These are phyloP conservation scores for Nemania sp. DNA, from an alignment of 2,329 filamentous ascomycete genomes.

Conservation along the genomic window DNA sequence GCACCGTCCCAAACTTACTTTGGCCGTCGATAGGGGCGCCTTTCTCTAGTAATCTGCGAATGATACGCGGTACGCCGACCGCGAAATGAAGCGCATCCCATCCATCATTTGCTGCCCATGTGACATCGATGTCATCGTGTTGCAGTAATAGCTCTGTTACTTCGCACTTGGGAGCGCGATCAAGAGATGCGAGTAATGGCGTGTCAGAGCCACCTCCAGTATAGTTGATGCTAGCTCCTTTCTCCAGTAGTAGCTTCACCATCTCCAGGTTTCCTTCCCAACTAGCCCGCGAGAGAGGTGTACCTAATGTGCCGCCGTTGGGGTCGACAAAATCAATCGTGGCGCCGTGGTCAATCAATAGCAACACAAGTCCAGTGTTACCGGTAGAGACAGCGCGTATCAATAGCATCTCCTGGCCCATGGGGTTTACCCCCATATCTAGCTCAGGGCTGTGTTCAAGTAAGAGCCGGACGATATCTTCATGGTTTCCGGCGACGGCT, in stretches of 20 bases:
- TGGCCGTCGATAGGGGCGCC: neutral
- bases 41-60: neutral
- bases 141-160: neutral
- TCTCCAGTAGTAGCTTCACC: neutral
- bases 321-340: neutral
- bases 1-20: too few species aligned
- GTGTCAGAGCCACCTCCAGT: neutral
- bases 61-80: neutral
- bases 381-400: neutral
- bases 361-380: neutral
- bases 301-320: neutral
- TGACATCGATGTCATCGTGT: neutral
- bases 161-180: neutral
- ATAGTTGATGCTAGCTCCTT: neutral
- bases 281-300: neutral
- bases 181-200: neutral
- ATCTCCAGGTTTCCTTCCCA: neutral
- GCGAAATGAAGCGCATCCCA: neutral
- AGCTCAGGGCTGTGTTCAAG: neutral
- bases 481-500: neutral
- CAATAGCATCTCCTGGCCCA: neutral
- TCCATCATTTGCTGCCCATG: neutral
- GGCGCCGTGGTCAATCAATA: neutral
- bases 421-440: neutral
- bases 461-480: neutral